Base-by-base conservation (phyloP, 148 eudicot species). In the Selenicereus undatus region DNA sequence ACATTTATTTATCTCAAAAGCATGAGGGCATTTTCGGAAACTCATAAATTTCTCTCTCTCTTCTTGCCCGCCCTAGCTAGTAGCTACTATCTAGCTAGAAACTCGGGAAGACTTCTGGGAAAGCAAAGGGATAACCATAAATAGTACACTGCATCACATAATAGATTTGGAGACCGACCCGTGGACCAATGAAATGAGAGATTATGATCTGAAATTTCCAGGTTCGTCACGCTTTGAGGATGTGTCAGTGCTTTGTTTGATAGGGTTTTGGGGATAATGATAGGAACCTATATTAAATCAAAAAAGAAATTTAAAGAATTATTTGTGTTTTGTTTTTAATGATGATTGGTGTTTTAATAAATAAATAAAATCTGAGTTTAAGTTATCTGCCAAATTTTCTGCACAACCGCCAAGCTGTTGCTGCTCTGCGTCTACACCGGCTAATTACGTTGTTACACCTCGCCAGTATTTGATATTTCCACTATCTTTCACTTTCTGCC, bases 101-200 rank as follows among this genome's bases (percentile, higher is more conserved):
- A 72, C 48, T 36, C n/a, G 74, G 12, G 36, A 71, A 71, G 3
- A 39, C 43, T 39, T 12, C 32, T 70, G 73, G 32, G 74, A 16
- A 18, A 71, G 4, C 45, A 71, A 71, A 13, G 74, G 36, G 74
- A 71, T 71, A 71, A 71, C 68, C 3, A 64, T 64, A 64, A 64
- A 64, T 64, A 64, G 68, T 11, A 64, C 1, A 14, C 68, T 6
- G 4, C 2, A 64, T 64, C 12, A 24, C 29, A n/a, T 64, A 64
- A 64, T 43, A 71, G 48, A 71, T 69, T 69, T 42, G 10, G 0
- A 4, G 42, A 29, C 14, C 20, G 45, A 39, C 21, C 42, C 75
- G 51, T 72, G 75, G 51, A 72, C 75, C 75, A 72, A 72, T 72
- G 7, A 43, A 27, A n/a, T 72, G 29, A 39, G 13, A 21, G 75